These are phyloP conservation scores for Camellia oleifera DNA, from an alignment of 179 eudicot genomes.

Conservation along the genomic window DNA sequence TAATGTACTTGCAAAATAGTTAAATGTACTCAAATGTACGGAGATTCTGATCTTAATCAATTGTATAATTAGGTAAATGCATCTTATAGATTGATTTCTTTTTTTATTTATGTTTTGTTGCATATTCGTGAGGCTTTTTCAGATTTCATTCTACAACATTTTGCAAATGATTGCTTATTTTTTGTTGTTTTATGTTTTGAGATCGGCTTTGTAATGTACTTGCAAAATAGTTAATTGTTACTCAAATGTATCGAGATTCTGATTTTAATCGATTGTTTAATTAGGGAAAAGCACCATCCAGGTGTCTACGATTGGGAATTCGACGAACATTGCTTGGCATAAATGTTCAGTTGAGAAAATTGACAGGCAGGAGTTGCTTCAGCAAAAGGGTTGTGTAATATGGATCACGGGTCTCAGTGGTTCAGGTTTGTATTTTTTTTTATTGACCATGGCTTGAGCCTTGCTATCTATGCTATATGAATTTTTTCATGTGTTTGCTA, in stretches of 20 bases:
- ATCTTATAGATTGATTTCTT: background rate
- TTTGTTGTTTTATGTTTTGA: background rate
- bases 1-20: too few species aligned
- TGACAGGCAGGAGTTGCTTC: conserved; percentile 68
- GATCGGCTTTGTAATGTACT: too few species aligned
- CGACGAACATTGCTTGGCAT: conserved; percentile 75
- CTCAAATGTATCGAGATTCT: background rate
- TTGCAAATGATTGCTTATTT: too few species aligned
- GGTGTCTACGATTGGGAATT: conserved; percentile 47
- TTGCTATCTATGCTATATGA: background rate
- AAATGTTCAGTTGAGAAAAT: conserved; percentile 65
- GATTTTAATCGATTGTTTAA: conserved; percentile 14
- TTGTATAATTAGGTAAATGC: too few species aligned
- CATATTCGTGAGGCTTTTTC: too few species aligned
- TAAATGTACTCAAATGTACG: too few species aligned
- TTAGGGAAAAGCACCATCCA: conserved; percentile 36
- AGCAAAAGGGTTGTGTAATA: conserved; percentile 83
- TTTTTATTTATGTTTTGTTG: too few species aligned
- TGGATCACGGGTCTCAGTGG: conserved; percentile 97
- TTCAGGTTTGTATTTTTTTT: conserved; percentile 58
- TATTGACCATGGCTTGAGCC: background rate
- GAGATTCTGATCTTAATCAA: too few species aligned
- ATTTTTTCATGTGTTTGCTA: background rate
- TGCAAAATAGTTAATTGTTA: background rate
- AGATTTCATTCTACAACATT: too few species aligned